Base-by-base conservation (phyloP, 352 stramenopile species). In the Globisporangium rhizosaccharum region DNA sequence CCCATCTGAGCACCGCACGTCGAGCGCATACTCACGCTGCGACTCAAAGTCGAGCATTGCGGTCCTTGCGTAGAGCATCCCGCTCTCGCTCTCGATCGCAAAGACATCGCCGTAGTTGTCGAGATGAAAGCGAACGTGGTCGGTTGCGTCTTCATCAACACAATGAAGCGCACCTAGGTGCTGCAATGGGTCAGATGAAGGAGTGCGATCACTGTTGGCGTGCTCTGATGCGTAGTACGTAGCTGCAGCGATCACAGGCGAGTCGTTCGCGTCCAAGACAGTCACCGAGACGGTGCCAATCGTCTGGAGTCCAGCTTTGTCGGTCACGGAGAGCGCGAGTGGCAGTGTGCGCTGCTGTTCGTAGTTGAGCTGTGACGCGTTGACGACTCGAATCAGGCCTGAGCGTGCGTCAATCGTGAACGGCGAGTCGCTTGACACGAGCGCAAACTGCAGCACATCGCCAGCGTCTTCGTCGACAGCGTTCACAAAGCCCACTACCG, bases 1-100 rank as follows among this genome's bases (percentile, higher is more conserved):
- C 15, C 75, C 75, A 53, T 87, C 75, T 2, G 68, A 76, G 42
- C 78, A 88, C 30, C 66, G 52, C 2, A 66, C 53, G 10, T 41
- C 51, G 0, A 88, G 49, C 3, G 39, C 18, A 41, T 79, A 81
- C 18, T 45, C 47, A 26, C 71, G 66, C 6, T 62, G 46, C 0
- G 56, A 62, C 53, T 88, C 78, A 37, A 85, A 88, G 57, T 88
- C 73, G 10, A 88, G 52, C 39, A 55, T 17, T 1, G n/a, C 33
- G 9, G 65, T 70, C 55, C 79, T 63, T 0, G 75, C 68, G 44
- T 81, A 76, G 7, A 88, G 10, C 15, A 72, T 51, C 14, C 78
- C 78, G 26, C 66, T 84, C 28, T 66, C 76, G 8, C 46, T 54
- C 59, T 85, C 75, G 0, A 88, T 44, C 0, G 62, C 51, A 26